Percentiles rank a stretch among this genome's conserved stretches.
Conservation (phyloP, 108 stramenopile genomes). For the Pseudonitzschia pungens region DNA sequence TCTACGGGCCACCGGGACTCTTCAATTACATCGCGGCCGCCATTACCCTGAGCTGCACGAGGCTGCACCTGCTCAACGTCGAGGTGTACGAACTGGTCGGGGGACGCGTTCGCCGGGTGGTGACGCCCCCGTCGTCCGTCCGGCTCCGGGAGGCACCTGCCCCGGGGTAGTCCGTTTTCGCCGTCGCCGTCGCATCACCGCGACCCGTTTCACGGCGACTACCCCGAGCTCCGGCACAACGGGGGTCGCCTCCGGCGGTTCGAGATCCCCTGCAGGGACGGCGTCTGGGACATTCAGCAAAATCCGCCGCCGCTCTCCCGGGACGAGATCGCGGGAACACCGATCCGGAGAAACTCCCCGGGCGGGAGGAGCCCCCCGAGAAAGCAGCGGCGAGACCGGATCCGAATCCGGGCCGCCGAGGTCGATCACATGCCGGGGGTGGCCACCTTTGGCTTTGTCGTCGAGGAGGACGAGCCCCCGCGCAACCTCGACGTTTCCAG, state of each 20-base stretch:
- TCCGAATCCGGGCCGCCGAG: slow-evolving; percentile 75
- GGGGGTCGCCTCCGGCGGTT: slow-evolving; percentile 33
- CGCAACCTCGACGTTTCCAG: slow-evolving; percentile 64
- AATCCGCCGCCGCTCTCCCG: slow-evolving; percentile 3
- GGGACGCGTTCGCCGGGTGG: slow-evolving; percentile 44
- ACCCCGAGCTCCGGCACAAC: slow-evolving; percentile 54
- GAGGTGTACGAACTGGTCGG: slow-evolving; percentile 73
- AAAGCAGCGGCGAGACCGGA: slow-evolving; percentile 15
- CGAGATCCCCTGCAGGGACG: slow-evolving; percentile 46
- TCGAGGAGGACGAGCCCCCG: slow-evolving; percentile 67
- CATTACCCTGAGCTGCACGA: slow-evolving; percentile 50
- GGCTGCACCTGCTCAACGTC: slow-evolving; percentile 51
- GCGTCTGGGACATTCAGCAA: slow-evolving; percentile 62
- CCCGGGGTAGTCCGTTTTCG: slow-evolving; percentile 19
- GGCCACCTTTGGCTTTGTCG: slow-evolving; percentile 77
- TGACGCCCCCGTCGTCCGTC: neutral
- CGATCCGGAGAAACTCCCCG: neutral
- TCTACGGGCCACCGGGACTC: slow-evolving; percentile 81
- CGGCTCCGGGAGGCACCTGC: neutral
- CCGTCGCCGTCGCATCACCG: slow-evolving; percentile 23
- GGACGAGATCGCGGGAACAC: slow-evolving; percentile 21
- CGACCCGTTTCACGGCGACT: slow-evolving; percentile 56
- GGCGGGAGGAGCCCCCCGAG: neutral
- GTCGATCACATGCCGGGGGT: slow-evolving; percentile 74
- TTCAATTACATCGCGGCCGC: slow-evolving; percentile 75